Conservation (phyloP, 306 rosid genomes). For the Trichosanthes cucumerina region DNA sequence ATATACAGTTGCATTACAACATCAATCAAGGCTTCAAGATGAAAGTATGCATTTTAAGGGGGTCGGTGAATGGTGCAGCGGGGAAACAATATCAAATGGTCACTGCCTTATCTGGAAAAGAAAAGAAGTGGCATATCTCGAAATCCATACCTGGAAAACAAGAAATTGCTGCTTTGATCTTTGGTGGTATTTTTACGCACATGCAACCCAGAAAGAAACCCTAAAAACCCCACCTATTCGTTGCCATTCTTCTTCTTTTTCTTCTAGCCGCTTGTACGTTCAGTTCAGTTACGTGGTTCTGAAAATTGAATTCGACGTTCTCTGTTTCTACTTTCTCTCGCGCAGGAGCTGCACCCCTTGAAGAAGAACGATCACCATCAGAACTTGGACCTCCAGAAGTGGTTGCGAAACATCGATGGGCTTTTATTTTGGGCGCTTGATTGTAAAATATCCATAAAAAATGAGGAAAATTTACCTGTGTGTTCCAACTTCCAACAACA, state of each 20-base stretch:
- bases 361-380: slow-evolving; percentile 1
- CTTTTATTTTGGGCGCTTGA: background rate
- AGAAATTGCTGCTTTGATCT: background rate
- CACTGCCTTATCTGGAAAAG: background rate
- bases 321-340: background rate
- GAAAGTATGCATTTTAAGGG: background rate
- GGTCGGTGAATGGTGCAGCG: no score
- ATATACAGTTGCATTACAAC: background rate
- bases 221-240: background rate
- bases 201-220: slow-evolving; percentile 6
- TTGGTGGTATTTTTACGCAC: background rate
- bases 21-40: background rate
- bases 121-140: background rate
- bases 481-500: no score
- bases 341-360: background rate
- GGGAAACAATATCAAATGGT: background rate
- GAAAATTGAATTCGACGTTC: background rate
- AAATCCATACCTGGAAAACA: slow-evolving; percentile 5
- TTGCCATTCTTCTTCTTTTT: background rate
- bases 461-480: no score
- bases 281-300: background rate
- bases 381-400: background rate
- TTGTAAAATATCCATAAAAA: no score
- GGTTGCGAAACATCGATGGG: background rate
- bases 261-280: background rate